These are phyloP conservation scores for Rhododendron mucronatum DNA, from an alignment of 148 eudicot genomes.

Conservation along the genomic window DNA sequence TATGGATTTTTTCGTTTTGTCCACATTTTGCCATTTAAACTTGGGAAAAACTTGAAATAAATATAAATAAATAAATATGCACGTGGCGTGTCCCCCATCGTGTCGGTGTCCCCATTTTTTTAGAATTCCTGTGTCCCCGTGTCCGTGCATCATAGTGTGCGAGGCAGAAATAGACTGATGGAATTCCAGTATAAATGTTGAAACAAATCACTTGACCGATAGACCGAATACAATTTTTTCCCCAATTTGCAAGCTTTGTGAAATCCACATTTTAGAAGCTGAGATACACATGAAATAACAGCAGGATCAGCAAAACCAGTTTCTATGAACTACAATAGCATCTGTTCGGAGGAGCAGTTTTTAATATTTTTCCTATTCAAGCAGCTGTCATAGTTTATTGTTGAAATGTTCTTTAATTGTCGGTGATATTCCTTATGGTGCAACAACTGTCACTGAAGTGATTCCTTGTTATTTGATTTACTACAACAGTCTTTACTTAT, in stretches of 20 bases:
- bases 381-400: neutral
- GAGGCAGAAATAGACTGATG: neutral
- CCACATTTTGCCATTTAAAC: too few species aligned
- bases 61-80: too few species aligned
- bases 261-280: neutral
- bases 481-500: conserved; percentile 5
- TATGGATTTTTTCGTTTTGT: too few species aligned
- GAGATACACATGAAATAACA: neutral
- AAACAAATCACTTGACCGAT: neutral
- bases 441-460: neutral
- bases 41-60: too few species aligned
- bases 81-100: too few species aligned
- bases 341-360: neutral
- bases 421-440: neutral
- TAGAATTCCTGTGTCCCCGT: too few species aligned
- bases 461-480: conserved; percentile 11
- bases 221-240: neutral
- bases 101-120: too few species aligned
- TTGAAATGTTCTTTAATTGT: neutral
- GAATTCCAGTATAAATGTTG: neutral
- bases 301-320: neutral
- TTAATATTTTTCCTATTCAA: neutral
- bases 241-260: neutral
- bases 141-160: neutral
- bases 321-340: neutral